Percentiles rank a stretch among this genome's conserved stretches.
phyloP scores from a whole-genome alignment of 1,139 yeast species.

The Geotrichum aggregatum region DNA sequence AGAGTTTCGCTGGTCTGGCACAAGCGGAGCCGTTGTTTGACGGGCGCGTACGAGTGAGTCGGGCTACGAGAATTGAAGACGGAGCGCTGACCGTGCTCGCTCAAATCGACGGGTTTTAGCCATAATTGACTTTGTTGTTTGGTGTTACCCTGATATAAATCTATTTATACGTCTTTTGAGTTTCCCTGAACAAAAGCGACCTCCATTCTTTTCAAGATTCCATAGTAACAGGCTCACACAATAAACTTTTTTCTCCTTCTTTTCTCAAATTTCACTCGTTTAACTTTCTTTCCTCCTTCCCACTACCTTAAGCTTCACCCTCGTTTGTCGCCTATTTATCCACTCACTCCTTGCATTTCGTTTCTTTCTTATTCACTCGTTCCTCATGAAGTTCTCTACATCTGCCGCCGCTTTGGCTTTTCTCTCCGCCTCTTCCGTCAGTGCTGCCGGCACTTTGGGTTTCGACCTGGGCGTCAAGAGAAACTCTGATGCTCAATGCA shows the following conservation, averaged over 20 bases:
- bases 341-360: not conserved
- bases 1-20: constrained; percentile 51
- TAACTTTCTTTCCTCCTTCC: not conserved
- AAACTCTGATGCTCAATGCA: constrained; percentile 46
- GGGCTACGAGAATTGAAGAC: constrained; percentile 65
- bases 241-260: too few species aligned
- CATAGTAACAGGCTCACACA: too few species aligned
- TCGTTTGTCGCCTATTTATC: not conserved
- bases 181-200: not conserved
- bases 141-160: not conserved
- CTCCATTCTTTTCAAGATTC: not conserved
- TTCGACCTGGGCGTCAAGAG: constrained; percentile 77
- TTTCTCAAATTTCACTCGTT: too few species aligned
- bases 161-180: not conserved
- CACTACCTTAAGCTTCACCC: too few species aligned
- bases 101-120: constrained; percentile 31
- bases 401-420: constrained; percentile 17
- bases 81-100: constrained; percentile 61
- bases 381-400: constrained; percentile 20
- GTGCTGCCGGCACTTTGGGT: constrained; percentile 41
- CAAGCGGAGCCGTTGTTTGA: constrained; percentile 64
- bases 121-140: too few species aligned
- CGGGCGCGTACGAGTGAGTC: constrained; percentile 52
- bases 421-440: constrained; percentile 12
- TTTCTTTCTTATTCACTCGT: not conserved